These are phyloP conservation scores for Gossypium armourianum DNA, from an alignment of 441 rosid species.

Conservation along the genomic window DNA sequence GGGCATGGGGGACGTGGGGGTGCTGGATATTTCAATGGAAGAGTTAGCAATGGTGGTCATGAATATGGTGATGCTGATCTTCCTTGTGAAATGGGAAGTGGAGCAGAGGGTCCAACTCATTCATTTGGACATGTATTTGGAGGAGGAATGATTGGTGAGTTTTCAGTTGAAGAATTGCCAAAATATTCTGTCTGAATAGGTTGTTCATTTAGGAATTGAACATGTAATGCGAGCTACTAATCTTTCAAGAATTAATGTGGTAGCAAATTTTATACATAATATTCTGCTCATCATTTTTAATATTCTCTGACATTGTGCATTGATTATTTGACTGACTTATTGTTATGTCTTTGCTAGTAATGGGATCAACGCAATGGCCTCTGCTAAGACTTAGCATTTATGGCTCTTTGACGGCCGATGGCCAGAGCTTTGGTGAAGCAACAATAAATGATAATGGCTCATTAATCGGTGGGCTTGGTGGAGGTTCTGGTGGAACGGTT, in stretches of 20 bases:
- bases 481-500: constrained; percentile 93
- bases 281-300: not conserved
- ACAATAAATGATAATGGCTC: constrained; percentile 36
- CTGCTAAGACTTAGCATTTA: constrained; percentile 51
- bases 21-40: constrained; percentile 78
- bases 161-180: not conserved
- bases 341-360: constrained; percentile 40
- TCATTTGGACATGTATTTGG: constrained; percentile 61
- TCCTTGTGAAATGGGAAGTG: constrained; percentile 97
- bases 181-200: not conserved
- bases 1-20: constrained; percentile 98
- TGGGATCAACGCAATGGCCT: constrained; percentile 89
- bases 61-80: constrained; percentile 76
- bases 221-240: not conserved
- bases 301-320: not conserved
- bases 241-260: not conserved
- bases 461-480: constrained; percentile 82
- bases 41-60: constrained; percentile 68
- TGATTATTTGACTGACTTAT: constrained; percentile 14
- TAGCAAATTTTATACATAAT: not conserved
- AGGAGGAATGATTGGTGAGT: constrained; percentile 90
- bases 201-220: not conserved
- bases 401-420: constrained; percentile 80
- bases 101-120: constrained; percentile 68
- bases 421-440: constrained; percentile 56